These are phyloP conservation scores for Plasmodium berghei DNA, from an alignment of 169 alveolate species.

Conservation along the genomic window DNA sequence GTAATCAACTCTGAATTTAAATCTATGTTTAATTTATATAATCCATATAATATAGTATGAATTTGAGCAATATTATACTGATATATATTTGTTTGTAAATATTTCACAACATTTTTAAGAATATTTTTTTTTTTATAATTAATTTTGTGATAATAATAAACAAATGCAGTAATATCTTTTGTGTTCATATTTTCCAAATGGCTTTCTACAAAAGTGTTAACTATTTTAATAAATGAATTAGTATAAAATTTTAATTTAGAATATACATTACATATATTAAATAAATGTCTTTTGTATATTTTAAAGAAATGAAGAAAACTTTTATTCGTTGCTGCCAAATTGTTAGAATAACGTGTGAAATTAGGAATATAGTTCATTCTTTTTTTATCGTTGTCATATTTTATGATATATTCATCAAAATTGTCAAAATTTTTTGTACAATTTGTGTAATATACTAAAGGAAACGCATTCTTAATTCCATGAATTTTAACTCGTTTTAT, in stretches of 20 bases:
- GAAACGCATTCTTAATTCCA: too few relatives aligned
- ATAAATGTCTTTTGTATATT: slow-evolving; percentile 28
- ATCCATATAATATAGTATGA: neutral
- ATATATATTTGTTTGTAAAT: neutral
- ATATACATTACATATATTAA: slow-evolving; percentile 27
- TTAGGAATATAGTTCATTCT: too few relatives aligned
- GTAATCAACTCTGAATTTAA: too few relatives aligned
- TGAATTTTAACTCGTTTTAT: too few relatives aligned
- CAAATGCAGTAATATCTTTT: slow-evolving; percentile 31
- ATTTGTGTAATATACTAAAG: too few relatives aligned
- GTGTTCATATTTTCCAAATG: neutral
- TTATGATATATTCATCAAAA: too few relatives aligned
- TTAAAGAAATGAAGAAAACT: neutral
- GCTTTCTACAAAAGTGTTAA: neutral
- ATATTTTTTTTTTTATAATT: slow-evolving; percentile 1
- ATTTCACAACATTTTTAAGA: neutral
- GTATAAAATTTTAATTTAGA: slow-evolving; percentile 4
- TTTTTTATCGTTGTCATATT: too few relatives aligned
- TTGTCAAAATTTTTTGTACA: too few relatives aligned
- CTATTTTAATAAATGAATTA: neutral
- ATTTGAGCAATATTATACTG: neutral
- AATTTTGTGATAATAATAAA: neutral
- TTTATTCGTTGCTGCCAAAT: too few relatives aligned
- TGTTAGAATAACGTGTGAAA: too few relatives aligned
- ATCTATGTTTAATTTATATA: neutral